Evolutionary conservation across 2,329 filamentous ascomycete genomes (phyloP).

Genomic region (Annulohypoxylon truncatum): DNA sequence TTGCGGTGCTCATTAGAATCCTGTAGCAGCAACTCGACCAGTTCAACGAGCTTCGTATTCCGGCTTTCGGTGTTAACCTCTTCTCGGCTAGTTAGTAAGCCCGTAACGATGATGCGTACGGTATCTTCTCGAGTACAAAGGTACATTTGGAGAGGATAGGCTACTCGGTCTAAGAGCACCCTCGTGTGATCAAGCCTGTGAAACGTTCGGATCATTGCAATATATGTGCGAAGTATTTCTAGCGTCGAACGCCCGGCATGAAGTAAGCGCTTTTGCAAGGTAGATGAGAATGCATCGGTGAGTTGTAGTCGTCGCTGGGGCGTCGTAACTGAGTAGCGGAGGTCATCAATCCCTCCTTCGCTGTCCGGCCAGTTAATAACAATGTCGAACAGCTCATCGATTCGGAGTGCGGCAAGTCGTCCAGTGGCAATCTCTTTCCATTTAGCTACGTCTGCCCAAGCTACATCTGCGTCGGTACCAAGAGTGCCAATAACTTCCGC

Average conservation of each 20-base stretch:
- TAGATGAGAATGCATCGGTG: slow-evolving; percentile 74
- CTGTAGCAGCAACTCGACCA: slow-evolving; percentile 75
- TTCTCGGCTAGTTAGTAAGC: slow-evolving; percentile 72
- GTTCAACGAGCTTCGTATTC: slow-evolving; percentile 70
- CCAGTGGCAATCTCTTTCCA: slow-evolving; percentile 78
- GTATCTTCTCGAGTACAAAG: slow-evolving; percentile 82
- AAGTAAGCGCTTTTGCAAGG: slow-evolving; percentile 73
- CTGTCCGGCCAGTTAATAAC: slow-evolving; percentile 80
- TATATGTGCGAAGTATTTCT: slow-evolving; percentile 81
- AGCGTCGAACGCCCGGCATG: slow-evolving; percentile 82
- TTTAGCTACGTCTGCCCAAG: slow-evolving; percentile 69
- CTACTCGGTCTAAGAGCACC: slow-evolving; percentile 79
- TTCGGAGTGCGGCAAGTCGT: slow-evolving; percentile 75
- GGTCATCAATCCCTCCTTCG: slow-evolving; percentile 77
- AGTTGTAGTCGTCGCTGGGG: slow-evolving; percentile 75
- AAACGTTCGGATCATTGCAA: slow-evolving; percentile 82
- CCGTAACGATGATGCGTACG: slow-evolving; percentile 80
- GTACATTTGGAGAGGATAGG: slow-evolving; percentile 78
- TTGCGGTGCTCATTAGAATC: slow-evolving; percentile 67
- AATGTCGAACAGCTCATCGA: slow-evolving; percentile 81
- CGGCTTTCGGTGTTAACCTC: slow-evolving; percentile 56
- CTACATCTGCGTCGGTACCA: slow-evolving; percentile 56
- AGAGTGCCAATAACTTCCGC: slow-evolving; percentile 68
- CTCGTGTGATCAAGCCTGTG: slow-evolving; percentile 81
- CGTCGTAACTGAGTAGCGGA: slow-evolving; percentile 76